A percentile compares a stretch with the other conserved stretches of the same genome.
Evolutionary conservation across 73 alveolate species (phyloP).

Genomic region (Paramecium biaurelia): DNA sequence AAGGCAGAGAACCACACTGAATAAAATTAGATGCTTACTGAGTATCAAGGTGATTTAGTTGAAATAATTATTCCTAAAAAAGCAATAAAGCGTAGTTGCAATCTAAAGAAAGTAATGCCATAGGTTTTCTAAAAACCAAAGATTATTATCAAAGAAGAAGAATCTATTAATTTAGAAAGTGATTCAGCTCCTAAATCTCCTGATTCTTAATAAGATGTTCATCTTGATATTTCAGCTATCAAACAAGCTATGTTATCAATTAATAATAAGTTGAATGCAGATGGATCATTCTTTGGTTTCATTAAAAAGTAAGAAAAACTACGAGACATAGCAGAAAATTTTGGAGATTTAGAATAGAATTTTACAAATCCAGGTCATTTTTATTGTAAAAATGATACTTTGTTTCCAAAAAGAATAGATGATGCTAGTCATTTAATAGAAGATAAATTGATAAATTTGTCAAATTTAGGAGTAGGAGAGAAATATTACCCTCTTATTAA

Average conservation of each 20-base stretch:
- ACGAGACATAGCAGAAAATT: slow-evolving; percentile 21
- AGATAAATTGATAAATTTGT: neutral
- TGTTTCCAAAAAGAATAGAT: slow-evolving; percentile 49
- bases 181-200: neutral
- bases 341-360: neutral
- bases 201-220: neutral
- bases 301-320: slow-evolving; percentile 21
- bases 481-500: neutral
- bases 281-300: slow-evolving; percentile 4
- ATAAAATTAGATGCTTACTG: neutral
- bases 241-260: neutral
- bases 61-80: neutral
- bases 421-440: neutral
- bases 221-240: neutral
- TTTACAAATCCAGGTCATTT: neutral
- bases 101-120: neutral
- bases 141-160: neutral
- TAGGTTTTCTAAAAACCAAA: neutral
- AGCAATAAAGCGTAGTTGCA: neutral
- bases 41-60: neutral
- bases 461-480: neutral
- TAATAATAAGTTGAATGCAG: neutral
- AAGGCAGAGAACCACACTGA: neutral
- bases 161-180: neutral
- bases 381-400: slow-evolving; percentile 32